Base-by-base conservation (phyloP, 2,329 filamentous ascomycete species). In the Magnaporthiopsis rhizophila region DNA sequence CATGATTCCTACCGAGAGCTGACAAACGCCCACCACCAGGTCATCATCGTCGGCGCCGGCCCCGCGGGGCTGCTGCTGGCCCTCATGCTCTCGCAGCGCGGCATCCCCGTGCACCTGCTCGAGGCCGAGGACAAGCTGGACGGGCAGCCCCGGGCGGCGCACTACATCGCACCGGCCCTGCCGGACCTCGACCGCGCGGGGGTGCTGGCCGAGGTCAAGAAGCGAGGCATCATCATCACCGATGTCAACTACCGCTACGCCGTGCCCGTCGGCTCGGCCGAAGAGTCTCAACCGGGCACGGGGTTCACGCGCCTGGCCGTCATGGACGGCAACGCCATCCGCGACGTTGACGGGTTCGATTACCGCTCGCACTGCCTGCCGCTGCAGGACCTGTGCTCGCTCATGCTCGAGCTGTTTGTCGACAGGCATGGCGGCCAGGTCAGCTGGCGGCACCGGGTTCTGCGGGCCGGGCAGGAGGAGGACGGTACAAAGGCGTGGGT, bases 141-240 rank as follows among this genome's bases (percentile, higher is more conserved):
- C 74, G 77, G 81, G 65, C 83, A 84, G 65, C 86, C 86, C 0
- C 83, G 86, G 34, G 86, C 86, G 18, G 83, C 85, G 3, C 84
- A 87, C 72, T 88, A 87, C 71, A 83, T 82, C 3, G 78, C 83
- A 0, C 79, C 84, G 0, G 85, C 84, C 1, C 80, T 85, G 58
- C 81, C 81, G 56, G 84, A 86, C 65, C 78, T 89, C 61, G 71
- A 76, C 57, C 79, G 83, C n/a, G 86, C 86, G 0, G 86, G 86
- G 0, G 79, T 88, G 13, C 74, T 88, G 24, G 79, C 81, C 36
- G 69, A 75, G 68, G 72, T 80, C 36, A 75, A 74, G 1, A 68
- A 69, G 36, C 70, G 72, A 18, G 78, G 78, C 18, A 63, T 63
- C 62, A 28, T 63, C 62, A 57, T 63, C 53, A 30, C 18, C 28